Percentiles rank a stretch among this genome's conserved stretches.
phyloP scores from a whole-genome alignment of 2,329 filamentous ascomycete genomes.

The Pseudogymnoascus sp. region DNA sequence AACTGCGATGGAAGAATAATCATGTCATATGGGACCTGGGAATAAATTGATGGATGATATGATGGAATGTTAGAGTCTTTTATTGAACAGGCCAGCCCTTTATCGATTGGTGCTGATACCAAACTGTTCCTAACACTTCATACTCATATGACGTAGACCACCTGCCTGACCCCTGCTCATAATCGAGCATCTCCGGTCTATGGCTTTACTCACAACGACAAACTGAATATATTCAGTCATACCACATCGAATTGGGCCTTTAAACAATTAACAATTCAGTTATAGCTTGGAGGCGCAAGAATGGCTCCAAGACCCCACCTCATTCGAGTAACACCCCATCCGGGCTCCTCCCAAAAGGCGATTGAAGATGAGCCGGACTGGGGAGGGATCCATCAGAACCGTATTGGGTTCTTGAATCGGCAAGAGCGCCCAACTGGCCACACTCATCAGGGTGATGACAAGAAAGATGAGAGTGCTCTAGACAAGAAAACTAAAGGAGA shows the following conservation, averaged over 20 bases:
- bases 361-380: constrained; percentile 39
- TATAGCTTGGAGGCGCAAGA: neutral
- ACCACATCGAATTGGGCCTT: neutral
- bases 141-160: neutral
- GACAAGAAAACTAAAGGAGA: constrained; percentile 3
- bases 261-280: neutral
- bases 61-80: neutral
- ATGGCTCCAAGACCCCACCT: neutral
- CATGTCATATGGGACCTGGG: neutral
- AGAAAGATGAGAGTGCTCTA: constrained; percentile 11
- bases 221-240: neutral
- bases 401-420: constrained; percentile 33
- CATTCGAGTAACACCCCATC: constrained; percentile 24
- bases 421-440: constrained; percentile 33
- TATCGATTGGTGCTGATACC: neutral
- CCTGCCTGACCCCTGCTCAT: neutral
- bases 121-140: neutral
- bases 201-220: neutral
- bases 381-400: constrained; percentile 32
- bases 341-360: constrained; percentile 33
- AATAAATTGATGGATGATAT: neutral
- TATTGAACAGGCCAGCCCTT: neutral
- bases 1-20: neutral
- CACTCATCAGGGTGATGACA: constrained; percentile 29
- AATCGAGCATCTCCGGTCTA: neutral